Evolutionary conservation across 1,139 yeast genomes (phyloP), one percentile per base, ranked within the genome.

Genomic region (Kodamaea sp.): DNA sequence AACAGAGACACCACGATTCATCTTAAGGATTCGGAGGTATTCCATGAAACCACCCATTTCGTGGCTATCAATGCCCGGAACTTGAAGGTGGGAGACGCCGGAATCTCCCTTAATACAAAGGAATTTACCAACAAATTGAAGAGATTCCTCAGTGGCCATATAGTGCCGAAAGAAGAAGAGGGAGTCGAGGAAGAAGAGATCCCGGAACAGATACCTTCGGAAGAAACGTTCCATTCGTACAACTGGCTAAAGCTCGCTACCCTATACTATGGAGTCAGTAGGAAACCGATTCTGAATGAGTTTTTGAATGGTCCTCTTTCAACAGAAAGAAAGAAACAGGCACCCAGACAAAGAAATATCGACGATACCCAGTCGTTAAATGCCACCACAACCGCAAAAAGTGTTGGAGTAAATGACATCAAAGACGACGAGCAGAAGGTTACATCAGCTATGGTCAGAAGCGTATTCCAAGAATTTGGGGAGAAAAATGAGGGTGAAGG

Each of bases 221-320:
- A 57, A 38, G 60, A 57, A 22, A 40, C 39, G 6, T 68, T 68
- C 48, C 64, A 66, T 33, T 47, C 57, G 6, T 70, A 68, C 45
- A 73, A 81, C 50, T 82, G 90, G 87, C 55, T 75, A 28, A 66
- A 68, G 36, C 53, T 84, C 24, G 95, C 94, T 0, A 58, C 74
- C 1, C 53, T 80, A 26, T 76, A 71, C 43, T 65, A 71, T 44
- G 58, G 66, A 34, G 53, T 70, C 13, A 73, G 84, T 41, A 55
- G 56, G 9, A 67, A 71, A 29, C 73, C 85, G 0, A 60, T 73
- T 0, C 68, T 78, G 1, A 61, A 70, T 12, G 85, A 80, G 44
- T 86, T 83, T 46, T 58, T 87, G 42, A 63, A 80, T 36, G 95
- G 95, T 0, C 90, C 95, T 0, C 62, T 87, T 32, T 79, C 76